phyloP scores from a whole-genome alignment of 148 eudicot species.

The Rheum nobile region DNA sequence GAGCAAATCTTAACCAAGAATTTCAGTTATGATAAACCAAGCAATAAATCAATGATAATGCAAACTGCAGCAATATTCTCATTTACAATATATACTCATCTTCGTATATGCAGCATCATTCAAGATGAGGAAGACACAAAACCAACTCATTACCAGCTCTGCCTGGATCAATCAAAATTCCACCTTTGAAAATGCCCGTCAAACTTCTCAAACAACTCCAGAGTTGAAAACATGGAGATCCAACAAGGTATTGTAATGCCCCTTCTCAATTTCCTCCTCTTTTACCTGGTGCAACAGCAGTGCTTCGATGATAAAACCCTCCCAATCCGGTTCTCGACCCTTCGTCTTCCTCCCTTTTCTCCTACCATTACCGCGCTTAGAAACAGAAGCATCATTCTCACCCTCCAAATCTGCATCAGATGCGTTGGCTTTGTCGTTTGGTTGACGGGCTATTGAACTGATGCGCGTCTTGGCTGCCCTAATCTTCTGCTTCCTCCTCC shows the following conservation, averaged over 20 bases:
- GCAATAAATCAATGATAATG: neutral
- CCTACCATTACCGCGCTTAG: no score
- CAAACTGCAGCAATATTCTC: neutral
- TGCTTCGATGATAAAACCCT: slow-evolving; percentile 79
- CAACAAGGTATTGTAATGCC: slow-evolving; percentile 58
- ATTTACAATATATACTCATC: neutral
- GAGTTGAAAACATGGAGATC: slow-evolving; percentile 62
- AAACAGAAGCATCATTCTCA: slow-evolving; percentile 2
- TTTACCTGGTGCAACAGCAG: slow-evolving; percentile 61
- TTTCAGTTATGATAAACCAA: neutral
- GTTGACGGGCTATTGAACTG: slow-evolving; percentile 28
- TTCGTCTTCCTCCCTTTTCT: slow-evolving; percentile 33
- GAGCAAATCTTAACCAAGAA: no score
- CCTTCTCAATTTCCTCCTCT: slow-evolving; percentile 83
- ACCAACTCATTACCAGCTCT: neutral
- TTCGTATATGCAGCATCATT: neutral
- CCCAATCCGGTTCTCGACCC: slow-evolving; percentile 46
- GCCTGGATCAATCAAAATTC: neutral
- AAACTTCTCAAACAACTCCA: neutral
- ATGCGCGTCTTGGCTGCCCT: slow-evolving; percentile 62
- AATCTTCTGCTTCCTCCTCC: slow-evolving; percentile 54
- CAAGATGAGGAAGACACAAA: neutral
- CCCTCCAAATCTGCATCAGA: slow-evolving; percentile 10
- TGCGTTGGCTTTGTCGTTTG: slow-evolving; percentile 9
- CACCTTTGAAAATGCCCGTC: neutral